A percentile compares a stretch with the other conserved stretches of the same genome.
Conservation (phyloP, 2,329 filamentous ascomycete species). For the Colletotrichum shisoi region DNA sequence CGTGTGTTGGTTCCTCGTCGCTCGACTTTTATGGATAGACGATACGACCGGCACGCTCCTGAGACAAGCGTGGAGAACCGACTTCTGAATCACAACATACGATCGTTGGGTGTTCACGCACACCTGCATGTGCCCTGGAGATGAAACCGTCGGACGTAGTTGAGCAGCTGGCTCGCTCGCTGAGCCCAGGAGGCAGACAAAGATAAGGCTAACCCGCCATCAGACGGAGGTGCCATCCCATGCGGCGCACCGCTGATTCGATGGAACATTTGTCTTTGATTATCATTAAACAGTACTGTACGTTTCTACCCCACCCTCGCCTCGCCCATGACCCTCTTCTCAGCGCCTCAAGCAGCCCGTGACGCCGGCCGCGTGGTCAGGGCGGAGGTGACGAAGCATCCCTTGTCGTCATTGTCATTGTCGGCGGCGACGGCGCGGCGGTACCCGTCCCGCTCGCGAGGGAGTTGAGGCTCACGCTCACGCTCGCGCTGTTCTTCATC, state of each 20-base stretch:
- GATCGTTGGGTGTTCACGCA: not conserved
- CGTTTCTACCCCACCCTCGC: not conserved
- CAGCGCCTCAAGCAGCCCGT: not conserved
- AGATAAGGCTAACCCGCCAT: not conserved
- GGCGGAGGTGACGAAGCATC: conserved; percentile 9
- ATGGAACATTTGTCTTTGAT: not conserved
- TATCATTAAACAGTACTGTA: conserved; percentile 1
- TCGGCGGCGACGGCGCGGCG: not conserved
- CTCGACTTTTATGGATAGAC: too few relatives aligned
- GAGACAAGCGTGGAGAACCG: not conserved
- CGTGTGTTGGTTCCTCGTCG: not conserved
- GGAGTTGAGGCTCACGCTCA: conserved; percentile 12
- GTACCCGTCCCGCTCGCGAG: conserved; percentile 7
- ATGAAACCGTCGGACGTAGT: not conserved
- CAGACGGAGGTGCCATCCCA: not conserved
- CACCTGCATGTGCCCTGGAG: too few relatives aligned
- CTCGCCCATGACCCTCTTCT: not conserved
- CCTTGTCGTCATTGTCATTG: not conserved
- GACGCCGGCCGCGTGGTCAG: conserved; percentile 14
- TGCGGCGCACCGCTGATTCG: not conserved
- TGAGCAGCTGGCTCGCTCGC: not conserved
- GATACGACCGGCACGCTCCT: too few relatives aligned
- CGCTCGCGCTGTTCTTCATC: conserved; percentile 8
- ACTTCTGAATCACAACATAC: not conserved
- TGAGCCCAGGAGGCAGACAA: not conserved